These are phyloP conservation scores for Galeopsis tetrahit DNA, from an alignment of 257 asterid species.

Conservation along the genomic window DNA sequence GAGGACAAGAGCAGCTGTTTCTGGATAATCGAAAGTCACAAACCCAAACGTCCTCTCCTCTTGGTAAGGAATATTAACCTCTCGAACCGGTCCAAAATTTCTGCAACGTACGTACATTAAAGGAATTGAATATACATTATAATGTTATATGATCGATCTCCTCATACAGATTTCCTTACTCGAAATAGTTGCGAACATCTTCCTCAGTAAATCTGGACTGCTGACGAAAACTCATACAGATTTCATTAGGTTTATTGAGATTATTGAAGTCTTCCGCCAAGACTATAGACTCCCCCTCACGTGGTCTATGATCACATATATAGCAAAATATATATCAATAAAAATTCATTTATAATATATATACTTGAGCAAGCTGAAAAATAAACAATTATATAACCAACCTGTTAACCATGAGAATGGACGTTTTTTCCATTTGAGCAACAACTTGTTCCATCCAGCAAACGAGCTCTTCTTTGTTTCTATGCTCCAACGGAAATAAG, in stretches of 20 bases:
- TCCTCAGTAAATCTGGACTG: conserved; percentile 29
- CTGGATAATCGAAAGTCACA: no score
- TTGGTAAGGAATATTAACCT: conserved; percentile 39
- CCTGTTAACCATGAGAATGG: no score
- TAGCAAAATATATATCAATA: neutral
- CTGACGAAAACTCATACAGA: conserved; percentile 42
- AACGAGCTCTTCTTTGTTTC: conserved; percentile 25
- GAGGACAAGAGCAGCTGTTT: no score
- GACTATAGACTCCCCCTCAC: conserved; percentile 35
- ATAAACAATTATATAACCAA: no score
- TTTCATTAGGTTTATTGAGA: conserved; percentile 19
- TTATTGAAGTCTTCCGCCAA: conserved; percentile 32
- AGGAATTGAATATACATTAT: neutral
- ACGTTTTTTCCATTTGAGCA: no score
- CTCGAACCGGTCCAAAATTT: conserved; percentile 62
- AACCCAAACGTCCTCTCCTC: no score
- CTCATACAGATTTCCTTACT: conserved; percentile 32
- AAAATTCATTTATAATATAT: neutral
- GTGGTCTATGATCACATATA: conserved; percentile 26
- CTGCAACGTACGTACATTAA: conserved; percentile 16
- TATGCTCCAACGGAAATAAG: conserved; percentile 30
- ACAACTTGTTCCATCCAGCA: conserved; percentile 17
- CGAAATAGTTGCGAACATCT: conserved; percentile 36
- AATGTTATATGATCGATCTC: neutral
- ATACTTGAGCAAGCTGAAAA: conserved; percentile 33